Base-by-base conservation (phyloP, 306 rosid species). In the Nissolia schottii region DNA sequence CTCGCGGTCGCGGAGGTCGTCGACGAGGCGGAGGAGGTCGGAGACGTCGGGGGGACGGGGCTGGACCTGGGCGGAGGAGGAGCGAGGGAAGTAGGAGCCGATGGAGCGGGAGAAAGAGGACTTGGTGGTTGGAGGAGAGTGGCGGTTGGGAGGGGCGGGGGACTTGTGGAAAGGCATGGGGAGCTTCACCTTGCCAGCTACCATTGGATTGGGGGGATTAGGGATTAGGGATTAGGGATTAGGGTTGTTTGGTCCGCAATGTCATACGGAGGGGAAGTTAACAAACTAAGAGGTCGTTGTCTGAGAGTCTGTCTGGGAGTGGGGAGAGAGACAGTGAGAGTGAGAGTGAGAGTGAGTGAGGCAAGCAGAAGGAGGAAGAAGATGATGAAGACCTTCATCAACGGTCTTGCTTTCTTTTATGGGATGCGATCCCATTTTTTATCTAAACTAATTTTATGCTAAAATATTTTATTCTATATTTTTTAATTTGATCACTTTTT, bases 51-150 rank as follows among this genome's bases (percentile, higher is more conserved):
- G 94, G 0, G 96, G 96, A 23, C 79, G 81, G 1, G 96, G 98
- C 82, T 90, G 96, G 11, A 92, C 96, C 87, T 92, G 98, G 7
- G 96, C 85, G 1, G 98, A 92, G 57, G 98, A 92, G 57, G 96
- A 79, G 71, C 98, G 96, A 0, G 98, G 94, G 78, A 92, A 92
- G 81, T 92, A 92, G 2, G 76, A 85, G 8, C 86, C 94, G 37
- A 92, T 75, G 3, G 98, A 82, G 50, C 95, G 92, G 3, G 96
- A 80, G 87, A 90, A 83, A 0, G 82, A 76, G 10, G 91, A 45
- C 58, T 86, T 88, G 76, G 16, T 3, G 49, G 94, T 71, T 3
- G 87, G 83, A 54, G 85, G 73, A 1, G 93, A 85, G 0, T 4
- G 19, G 16, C 9, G 7, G 91, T 82, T 0, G 87, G 80, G 79